These are phyloP conservation scores for Fraxinus quadrangulata DNA, from an alignment of 257 asterid species.

Conservation along the genomic window DNA sequence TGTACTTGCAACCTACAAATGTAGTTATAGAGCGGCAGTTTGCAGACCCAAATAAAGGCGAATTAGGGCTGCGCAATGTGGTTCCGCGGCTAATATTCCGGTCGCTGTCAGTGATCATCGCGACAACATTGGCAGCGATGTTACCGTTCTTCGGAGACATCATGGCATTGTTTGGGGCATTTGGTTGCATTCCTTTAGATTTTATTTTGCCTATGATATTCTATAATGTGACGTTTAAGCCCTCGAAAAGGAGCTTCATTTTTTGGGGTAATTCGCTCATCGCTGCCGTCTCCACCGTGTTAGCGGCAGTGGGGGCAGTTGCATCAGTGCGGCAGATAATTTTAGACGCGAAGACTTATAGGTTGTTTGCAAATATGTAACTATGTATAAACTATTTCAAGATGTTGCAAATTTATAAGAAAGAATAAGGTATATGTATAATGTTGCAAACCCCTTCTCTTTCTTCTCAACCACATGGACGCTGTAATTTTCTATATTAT, in stretches of 20 bases:
- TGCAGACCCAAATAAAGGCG: constrained; percentile 50
- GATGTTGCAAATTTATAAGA: background rate
- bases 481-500: too few species aligned
- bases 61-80: constrained; percentile 44
- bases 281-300: constrained; percentile 41
- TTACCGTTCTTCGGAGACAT: constrained; percentile 78
- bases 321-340: constrained; percentile 62
- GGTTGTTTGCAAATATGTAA: constrained; percentile 59
- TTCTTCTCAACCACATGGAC: background rate
- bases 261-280: constrained; percentile 55
- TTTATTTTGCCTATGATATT: constrained; percentile 68
- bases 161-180: constrained; percentile 69
- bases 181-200: constrained; percentile 69
- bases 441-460: too few species aligned
- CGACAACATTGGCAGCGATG: constrained; percentile 71
- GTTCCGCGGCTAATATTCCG: constrained; percentile 53
- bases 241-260: constrained; percentile 35
- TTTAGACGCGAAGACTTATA: constrained; percentile 57
- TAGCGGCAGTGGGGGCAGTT: constrained; percentile 53
- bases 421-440: too few species aligned
- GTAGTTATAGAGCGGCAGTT: constrained; percentile 53
- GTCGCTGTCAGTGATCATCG: constrained; percentile 46
- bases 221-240: constrained; percentile 58
- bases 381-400: background rate
- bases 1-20: constrained; percentile 67